Evolutionary conservation across 176 grass and related monocot genomes (phyloP), one percentile per base, ranked within the genome.

Genomic region (Otatea glauca): DNA sequence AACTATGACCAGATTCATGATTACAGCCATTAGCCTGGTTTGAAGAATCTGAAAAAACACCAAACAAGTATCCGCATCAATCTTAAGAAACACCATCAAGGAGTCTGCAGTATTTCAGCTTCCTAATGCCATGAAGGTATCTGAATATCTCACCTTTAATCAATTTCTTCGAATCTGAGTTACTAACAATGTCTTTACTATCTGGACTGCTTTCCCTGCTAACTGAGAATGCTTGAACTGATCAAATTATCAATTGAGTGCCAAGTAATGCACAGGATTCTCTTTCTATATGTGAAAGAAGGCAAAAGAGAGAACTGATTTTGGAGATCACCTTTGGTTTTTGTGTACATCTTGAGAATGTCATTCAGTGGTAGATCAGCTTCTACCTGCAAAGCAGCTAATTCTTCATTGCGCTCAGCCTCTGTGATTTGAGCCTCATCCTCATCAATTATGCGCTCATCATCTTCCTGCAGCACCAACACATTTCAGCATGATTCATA

Each of bases 341-440:
- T 70, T 49, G 7, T 72, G 48, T 86, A 91, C 89, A 82, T 54
- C 61, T 94, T 92, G 9, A 96, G 88, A 68, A 99, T 70, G 51
- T 89, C 90, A 83, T 92, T 91, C 21, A 99, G 79, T 77, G 93
- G 93, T 74, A 99, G 75, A 81, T 99, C 92, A 83, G 93, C 93
- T 96, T 99, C 93, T 71, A 88, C 91, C 74, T 99, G 75, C 81
- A 96, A 94, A 87, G 88, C 90, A 74, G 81, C 78, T 80, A 99
- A 73, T 87, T 99, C 97, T 72, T 95, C 93, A 70, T 78, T 91
- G 61, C 92, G 82, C 70, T 99, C 93, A 68, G 86, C 86, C 65
- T 94, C 88, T 4, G 90, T 99, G 48, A 99, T 96, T 86, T 89
- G 90, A 89, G 91, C 97, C 89, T 99, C 97, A 88, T 99, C 97